A percentile compares a stretch with the other conserved stretches of the same genome.
These are phyloP conservation scores for Termitomyces sp. DNA, from an alignment of 768 basidiomycete species.

Conservation along the genomic window DNA sequence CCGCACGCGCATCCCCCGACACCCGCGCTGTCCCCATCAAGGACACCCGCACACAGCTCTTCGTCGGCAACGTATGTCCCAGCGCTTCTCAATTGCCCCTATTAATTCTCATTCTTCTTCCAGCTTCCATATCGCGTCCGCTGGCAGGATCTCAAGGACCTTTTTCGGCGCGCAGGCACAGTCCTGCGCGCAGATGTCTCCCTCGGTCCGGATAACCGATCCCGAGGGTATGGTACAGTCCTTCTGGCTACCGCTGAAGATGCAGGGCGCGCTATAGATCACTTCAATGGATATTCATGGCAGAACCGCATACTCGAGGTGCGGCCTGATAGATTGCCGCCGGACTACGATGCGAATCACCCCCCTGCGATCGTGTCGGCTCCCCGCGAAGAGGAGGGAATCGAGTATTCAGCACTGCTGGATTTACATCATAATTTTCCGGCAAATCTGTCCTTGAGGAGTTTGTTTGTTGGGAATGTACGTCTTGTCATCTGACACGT, in stretches of 20 bases:
- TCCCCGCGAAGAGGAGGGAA: not conserved
- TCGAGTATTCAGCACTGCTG: constrained; percentile 19
- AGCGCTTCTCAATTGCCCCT: constrained; percentile 26
- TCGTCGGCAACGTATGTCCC: constrained; percentile 84
- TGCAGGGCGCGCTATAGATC: constrained; percentile 89
- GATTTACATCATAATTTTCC: constrained; percentile 25
- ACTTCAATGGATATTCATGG: constrained; percentile 98
- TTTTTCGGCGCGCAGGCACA: constrained; percentile 93
- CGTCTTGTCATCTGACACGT: constrained; percentile 25
- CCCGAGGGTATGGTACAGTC: constrained; percentile 92
- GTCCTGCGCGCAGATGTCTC: constrained; percentile 78
- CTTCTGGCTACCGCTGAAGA: constrained; percentile 93
- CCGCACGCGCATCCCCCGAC: constrained; percentile 52
- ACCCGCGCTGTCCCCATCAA: constrained; percentile 45
- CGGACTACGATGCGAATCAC: constrained; percentile 48
- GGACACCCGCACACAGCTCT: constrained; percentile 93
- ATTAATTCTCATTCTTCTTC: constrained; percentile 5
- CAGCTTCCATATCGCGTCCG: constrained; percentile 95
- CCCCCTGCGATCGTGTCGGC: constrained; percentile 14
- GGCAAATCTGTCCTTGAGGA: constrained; percentile 38
- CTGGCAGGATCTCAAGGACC: constrained; percentile 99
- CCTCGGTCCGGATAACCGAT: constrained; percentile 85
- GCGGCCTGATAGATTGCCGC: constrained; percentile 77
- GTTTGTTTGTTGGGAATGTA: constrained; percentile 88
- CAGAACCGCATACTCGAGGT: constrained; percentile 92